Base-by-base conservation (phyloP, 2,329 filamentous ascomycete genomes). In the Ophiocordyceps camponoti-saundersi region DNA sequence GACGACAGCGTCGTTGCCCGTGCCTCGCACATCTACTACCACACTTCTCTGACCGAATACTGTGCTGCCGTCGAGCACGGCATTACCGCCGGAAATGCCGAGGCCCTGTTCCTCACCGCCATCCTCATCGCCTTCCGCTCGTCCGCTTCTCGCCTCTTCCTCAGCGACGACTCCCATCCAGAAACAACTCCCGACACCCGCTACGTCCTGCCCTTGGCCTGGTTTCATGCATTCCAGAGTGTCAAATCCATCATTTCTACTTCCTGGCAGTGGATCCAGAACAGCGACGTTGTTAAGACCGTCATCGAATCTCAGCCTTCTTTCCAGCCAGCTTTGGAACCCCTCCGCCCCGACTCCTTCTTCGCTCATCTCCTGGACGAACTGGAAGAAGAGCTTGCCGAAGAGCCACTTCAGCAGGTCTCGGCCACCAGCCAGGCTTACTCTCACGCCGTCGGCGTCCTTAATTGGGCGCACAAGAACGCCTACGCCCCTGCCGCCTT, bases 181-280 rank as follows among this genome's bases (percentile, higher is more conserved):
- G 63, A 67, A 12, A 53, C 57, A 3, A 64, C 67, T 26, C 56
- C 62, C 3, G 57, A 59, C n/a, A 63, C 51, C 42, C 65, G 65
- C 39, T 82, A 82, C 55, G 65, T 67, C 18, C 60, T 80, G n/a
- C 78, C 78, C 0, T 61, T 80, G 42, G 69, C 74, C 3, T 81
- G 76, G 77, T 81, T 82, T 50, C 77, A 81, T 55, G 73, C 78
- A 4, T 81, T 80, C 55, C 78, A 81, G 54, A 78, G 78, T 12
- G 75, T 82, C 52, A 82, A 81, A 57, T 73, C 77, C 2, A 69
- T 82, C 32, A 77, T 80, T 0, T 73, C 77, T 20, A 71, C 72
- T 3, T 79, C 76, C 15, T 82, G 78, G 78, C 73, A 72, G 48
- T 81, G 73, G 71, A 68, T 82, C 44, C 68, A 77, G 3, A 67